Evolutionary conservation across 1,284 basidiomycete genomes (phyloP), one percentile per base, ranked within the genome.

Genomic region (Cystobasidium slooffiae): DNA sequence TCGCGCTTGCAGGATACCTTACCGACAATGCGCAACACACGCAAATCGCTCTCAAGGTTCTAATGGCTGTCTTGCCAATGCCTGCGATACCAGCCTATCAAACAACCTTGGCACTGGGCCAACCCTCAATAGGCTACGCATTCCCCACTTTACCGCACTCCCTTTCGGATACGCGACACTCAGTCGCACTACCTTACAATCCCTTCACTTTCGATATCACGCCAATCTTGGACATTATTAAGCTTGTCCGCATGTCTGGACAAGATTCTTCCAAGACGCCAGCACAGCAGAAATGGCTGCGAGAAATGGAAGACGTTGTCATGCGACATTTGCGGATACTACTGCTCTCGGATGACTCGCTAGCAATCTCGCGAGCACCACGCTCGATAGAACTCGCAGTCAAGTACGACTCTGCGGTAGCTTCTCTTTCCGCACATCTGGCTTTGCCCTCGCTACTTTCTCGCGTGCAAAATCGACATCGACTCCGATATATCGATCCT

Each of bases 201-300:
- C 76, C 79, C 10, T 58, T 76, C 8, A 47, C 46, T 1, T 79
- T 81, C 39, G 78, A 81, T 56, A 78, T 79, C 6, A 65, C 78
- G 8, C 63, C 76, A 4, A 75, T 81, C 9, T 70, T 81, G 39
- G 80, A 81, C 74, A 77, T 78, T 7, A 52, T 80, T 14, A 22
- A 18, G 9, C 6, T 46, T 8, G 61, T 46, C 5, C 61, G 61
- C 61, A 16, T 63, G 16, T n/a, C 7, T 22, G 43, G 61, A 31
- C 43, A n/a, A 8, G 61, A 63, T 20, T 20, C 39, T 61, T 6
- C n/a, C 10, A 14, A 37, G 4, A 43, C 9, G 18, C 43, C 56
- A 39, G 18, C 31, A 43, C 37, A 59, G 43, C 22, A 20, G 39
- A 18, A 41, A 39, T 59, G 56, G 56, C 8, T 59, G 16, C 39